phyloP scores from a whole-genome alignment of 164 flowering plant species.

The Dillenia suffruticosa region DNA sequence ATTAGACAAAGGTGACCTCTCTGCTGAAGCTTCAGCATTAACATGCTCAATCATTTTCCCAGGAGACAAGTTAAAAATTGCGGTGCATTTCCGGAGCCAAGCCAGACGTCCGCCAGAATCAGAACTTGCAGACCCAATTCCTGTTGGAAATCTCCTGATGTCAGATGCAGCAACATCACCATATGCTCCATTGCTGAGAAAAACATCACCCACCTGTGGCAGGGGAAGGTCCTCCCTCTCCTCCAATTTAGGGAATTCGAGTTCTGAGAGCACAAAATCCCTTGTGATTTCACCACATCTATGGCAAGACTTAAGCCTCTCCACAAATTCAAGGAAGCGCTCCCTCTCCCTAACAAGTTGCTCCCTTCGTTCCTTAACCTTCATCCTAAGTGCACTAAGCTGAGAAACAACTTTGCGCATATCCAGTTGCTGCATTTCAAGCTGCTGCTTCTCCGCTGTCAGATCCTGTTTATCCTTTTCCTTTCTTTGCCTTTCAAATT shows the following conservation, averaged over 20 bases:
- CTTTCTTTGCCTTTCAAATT: conserved; percentile 33
- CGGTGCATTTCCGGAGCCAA: conserved; percentile 65
- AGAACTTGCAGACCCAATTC: conserved; percentile 13
- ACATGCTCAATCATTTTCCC: conserved; percentile 28
- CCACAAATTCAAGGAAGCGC: conserved; percentile 44
- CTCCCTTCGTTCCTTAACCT: conserved; percentile 57
- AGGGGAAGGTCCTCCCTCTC: conserved; percentile 25
- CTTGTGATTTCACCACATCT: conserved; percentile 49
- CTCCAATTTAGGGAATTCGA: conserved; percentile 41
- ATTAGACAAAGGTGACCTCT: conserved; percentile 8
- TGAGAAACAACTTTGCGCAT: conserved; percentile 62
- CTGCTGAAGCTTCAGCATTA: conserved; percentile 5
- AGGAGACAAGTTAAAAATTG: conserved; percentile 45
- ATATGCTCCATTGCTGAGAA: conserved; percentile 17
- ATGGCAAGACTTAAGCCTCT: conserved; percentile 52
- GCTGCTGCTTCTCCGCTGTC: conserved; percentile 36
- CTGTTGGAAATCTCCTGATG: conserved; percentile 21
- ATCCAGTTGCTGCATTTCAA: conserved; percentile 54
- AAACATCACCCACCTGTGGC: conserved; percentile 28
- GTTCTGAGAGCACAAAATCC: conserved; percentile 47
- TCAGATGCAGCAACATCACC: conserved; percentile 21
- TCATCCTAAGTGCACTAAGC: conserved; percentile 58
- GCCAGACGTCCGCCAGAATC: conserved; percentile 40
- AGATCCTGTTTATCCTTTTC: conserved; percentile 51
- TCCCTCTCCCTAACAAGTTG: conserved; percentile 42